Evolutionary conservation across 441 rosid species (phyloP).

Genomic region (Geranium incanum): DNA sequence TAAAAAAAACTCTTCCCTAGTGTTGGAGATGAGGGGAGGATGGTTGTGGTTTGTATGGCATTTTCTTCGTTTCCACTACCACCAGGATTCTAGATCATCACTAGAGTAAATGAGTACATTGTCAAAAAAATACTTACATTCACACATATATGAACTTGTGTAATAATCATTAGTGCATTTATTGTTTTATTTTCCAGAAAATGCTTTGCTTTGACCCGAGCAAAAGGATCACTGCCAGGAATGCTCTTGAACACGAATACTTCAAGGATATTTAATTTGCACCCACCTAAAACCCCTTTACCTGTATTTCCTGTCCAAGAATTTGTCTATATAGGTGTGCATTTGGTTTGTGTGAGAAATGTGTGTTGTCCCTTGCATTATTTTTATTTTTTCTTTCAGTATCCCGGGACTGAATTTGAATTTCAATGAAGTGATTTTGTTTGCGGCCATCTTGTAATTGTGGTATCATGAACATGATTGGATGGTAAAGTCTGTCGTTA

Average conservation of each 20-base stretch:
- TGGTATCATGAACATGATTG: too few species aligned
- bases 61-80: not conserved
- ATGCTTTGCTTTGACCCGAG: conserved; percentile 88
- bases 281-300: not conserved
- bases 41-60: not conserved
- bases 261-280: conserved; percentile 52
- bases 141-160: not conserved
- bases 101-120: not conserved
- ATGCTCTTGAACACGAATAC: conserved; percentile 83
- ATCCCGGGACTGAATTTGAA: not conserved
- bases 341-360: not conserved
- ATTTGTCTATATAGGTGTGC: not conserved
- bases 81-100: not conserved
- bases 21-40: not conserved
- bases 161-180: not conserved
- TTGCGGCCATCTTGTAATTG: not conserved
- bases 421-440: not conserved
- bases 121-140: not conserved
- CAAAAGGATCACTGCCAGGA: conserved; percentile 80
- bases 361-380: not conserved
- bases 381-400: not conserved
- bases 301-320: not conserved
- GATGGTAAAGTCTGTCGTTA: too few species aligned
- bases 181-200: conserved; percentile 45
- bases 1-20: not conserved